Evolutionary conservation across 202 grass and related monocot genomes (phyloP).

Genomic region (Carex arenaria): DNA sequence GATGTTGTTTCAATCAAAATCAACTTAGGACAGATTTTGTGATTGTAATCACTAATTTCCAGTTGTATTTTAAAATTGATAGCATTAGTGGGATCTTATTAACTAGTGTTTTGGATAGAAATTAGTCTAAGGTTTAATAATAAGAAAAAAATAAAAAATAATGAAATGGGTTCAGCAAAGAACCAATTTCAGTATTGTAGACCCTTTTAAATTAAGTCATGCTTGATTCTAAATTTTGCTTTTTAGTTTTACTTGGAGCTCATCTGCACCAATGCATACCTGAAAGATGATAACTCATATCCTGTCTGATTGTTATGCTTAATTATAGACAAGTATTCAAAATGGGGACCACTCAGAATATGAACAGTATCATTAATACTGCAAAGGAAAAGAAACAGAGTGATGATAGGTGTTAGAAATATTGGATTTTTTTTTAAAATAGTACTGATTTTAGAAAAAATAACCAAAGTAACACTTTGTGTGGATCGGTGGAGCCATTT

Average conservation of each 20-base stretch:
- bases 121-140: background rate
- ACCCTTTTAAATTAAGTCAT: too few relatives aligned
- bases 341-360: conserved; percentile 42
- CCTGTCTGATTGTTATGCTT: conserved; percentile 64
- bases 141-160: background rate
- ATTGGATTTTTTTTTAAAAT: too few relatives aligned
- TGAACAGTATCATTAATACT: conserved; percentile 56
- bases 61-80: background rate
- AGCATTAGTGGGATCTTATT: background rate
- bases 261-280: conserved; percentile 30
- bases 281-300: conserved; percentile 25
- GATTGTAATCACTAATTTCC: background rate
- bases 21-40: background rate
- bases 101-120: background rate
- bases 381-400: conserved; percentile 22
- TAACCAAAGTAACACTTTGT: too few relatives aligned
- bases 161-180: background rate
- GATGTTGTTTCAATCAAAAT: background rate
- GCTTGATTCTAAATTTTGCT: background rate
- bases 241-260: too few relatives aligned
- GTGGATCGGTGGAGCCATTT: too few relatives aligned
- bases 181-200: background rate
- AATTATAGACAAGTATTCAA: conserved; percentile 30
- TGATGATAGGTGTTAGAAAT: background rate
- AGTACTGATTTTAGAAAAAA: too few relatives aligned